Base-by-base conservation (phyloP, 2,329 filamentous ascomycete species). In the Huntiella omanensis region DNA sequence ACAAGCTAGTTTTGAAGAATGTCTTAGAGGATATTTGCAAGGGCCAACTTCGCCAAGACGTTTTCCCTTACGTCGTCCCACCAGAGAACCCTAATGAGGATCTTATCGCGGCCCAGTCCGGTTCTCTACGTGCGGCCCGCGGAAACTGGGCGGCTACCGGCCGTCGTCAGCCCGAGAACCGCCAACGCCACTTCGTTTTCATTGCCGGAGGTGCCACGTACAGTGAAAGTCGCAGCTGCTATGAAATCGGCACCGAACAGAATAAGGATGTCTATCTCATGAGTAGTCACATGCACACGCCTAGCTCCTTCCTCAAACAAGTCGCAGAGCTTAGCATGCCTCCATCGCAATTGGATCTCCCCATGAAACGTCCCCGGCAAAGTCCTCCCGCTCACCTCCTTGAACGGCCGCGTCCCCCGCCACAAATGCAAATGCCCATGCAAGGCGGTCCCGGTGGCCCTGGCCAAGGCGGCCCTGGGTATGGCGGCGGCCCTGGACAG, bases 201-300 rank as follows among this genome's bases (percentile, higher is more conserved):
- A 80, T 96, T 71, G 91, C 88, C 1, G 91, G 91, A 41, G 91
- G 91, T 39, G 91, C 91, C 15, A 96, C 91, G 0, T 94, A 88
- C 59, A 86, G 84, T 4, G 91, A 98, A 63, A 73, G 83, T 32
- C 77, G 91, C 22, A 73, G 78, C 10, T 98, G 91, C 63, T 96
- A 96, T 59, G 85, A 95, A 55, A 66, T 88, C 19, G 80, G 83
- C 2, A 71, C 77, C 45, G 66, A 76, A 43, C 76, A 76, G 40
- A 76, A 75, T 45, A 76, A 81, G 52, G 91, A 98, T 54, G 67
- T 96, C n/a, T 83, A 92, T 58, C 73, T 98, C 4, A 75, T 80
- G 13, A 91, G 84, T 0, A 87, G 82, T 17, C 91, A 98, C 58
- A 95, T 98, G 87, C 67, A 93, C 40, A 91, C 79, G 0, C 88